phyloP scores from a whole-genome alignment of 495 filamentous ascomycete genomes.

The Amorphotheca resinae region DNA sequence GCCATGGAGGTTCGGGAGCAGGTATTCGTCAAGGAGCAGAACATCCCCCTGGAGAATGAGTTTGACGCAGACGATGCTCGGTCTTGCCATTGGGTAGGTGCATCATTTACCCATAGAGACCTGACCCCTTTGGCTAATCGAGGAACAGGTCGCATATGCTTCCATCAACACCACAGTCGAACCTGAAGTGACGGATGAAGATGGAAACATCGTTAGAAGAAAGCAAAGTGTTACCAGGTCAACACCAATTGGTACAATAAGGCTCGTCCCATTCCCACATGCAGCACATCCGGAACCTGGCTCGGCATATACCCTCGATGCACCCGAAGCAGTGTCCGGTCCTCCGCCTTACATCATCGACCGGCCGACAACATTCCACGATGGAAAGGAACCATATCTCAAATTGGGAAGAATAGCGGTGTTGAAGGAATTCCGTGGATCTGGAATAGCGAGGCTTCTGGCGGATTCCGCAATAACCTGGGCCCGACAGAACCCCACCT shows the following conservation, averaged over 20 bases:
- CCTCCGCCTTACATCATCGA: constrained; percentile 26
- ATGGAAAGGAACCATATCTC: constrained; percentile 57
- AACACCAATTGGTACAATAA: constrained; percentile 57
- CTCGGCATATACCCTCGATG: constrained; percentile 21
- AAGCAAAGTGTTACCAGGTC: constrained; percentile 26
- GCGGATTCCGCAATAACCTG: constrained; percentile 50
- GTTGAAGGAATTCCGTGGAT: constrained; percentile 44
- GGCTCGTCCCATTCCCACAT: constrained; percentile 69
- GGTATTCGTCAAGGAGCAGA: constrained; percentile 73
- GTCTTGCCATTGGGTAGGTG: constrained; percentile 58
- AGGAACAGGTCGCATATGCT: constrained; percentile 46
- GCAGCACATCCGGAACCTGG: constrained; percentile 40
- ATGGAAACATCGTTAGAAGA: constrained; percentile 12
- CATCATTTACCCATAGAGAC: neutral
- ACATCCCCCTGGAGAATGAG: constrained; percentile 52
- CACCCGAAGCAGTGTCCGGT: constrained; percentile 5
- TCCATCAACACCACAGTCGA: constrained; percentile 20
- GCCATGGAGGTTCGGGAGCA: constrained; percentile 64
- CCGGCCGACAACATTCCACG: constrained; percentile 32
- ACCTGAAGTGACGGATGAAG: constrained; percentile 23
- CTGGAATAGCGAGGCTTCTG: constrained; percentile 48
- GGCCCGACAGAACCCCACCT: constrained; percentile 37
- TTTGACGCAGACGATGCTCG: constrained; percentile 68
- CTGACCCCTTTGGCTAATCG: neutral
- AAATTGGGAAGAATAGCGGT: constrained; percentile 71